These are phyloP conservation scores for Aspergillus ibericus DNA, from an alignment of 2,329 filamentous ascomycete genomes.

Conservation along the genomic window DNA sequence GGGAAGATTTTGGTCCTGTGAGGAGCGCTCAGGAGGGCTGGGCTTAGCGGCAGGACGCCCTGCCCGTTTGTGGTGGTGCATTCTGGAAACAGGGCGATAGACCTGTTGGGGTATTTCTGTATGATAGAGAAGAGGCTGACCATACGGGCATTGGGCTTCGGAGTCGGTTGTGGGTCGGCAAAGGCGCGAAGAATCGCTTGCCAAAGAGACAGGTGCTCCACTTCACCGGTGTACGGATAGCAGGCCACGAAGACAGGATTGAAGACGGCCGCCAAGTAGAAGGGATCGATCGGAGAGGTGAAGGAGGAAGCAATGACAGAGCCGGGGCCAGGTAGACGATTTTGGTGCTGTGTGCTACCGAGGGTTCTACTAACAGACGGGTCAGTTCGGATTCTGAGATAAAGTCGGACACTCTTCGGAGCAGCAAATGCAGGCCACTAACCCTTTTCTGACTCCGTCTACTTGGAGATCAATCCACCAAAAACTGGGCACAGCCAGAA, in stretches of 20 bases:
- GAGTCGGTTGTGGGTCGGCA: slow-evolving; percentile 53
- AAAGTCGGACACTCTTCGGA: neutral
- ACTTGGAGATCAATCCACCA: slow-evolving; percentile 99
- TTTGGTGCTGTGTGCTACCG: slow-evolving; percentile 64
- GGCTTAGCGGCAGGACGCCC: slow-evolving; percentile 81
- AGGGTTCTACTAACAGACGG: slow-evolving; percentile 54
- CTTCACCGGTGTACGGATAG: slow-evolving; percentile 71
- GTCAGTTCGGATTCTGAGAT: neutral
- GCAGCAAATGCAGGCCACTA: neutral
- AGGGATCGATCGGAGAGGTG: slow-evolving; percentile 86
- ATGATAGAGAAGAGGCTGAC: slow-evolving; percentile 65
- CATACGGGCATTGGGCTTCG: slow-evolving; percentile 51
- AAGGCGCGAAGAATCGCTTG: slow-evolving; percentile 74
- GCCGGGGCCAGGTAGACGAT: slow-evolving; percentile 74
- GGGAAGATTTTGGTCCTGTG: slow-evolving; percentile 78
- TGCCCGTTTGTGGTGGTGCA: slow-evolving; percentile 92
- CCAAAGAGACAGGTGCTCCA: slow-evolving; percentile 75
- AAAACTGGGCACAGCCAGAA: slow-evolving; percentile 85
- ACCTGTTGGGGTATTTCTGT: slow-evolving; percentile 66
- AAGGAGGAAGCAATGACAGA: slow-evolving; percentile 87
- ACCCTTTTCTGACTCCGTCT: slow-evolving; percentile 92
- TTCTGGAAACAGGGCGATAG: slow-evolving; percentile 88
- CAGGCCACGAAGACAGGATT: slow-evolving; percentile 90
- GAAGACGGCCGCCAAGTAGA: slow-evolving; percentile 95
- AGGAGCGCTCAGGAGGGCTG: slow-evolving; percentile 68